Evolutionary conservation across 495 filamentous ascomycete genomes (phyloP).

Genomic region (Penicillium waksmanii): DNA sequence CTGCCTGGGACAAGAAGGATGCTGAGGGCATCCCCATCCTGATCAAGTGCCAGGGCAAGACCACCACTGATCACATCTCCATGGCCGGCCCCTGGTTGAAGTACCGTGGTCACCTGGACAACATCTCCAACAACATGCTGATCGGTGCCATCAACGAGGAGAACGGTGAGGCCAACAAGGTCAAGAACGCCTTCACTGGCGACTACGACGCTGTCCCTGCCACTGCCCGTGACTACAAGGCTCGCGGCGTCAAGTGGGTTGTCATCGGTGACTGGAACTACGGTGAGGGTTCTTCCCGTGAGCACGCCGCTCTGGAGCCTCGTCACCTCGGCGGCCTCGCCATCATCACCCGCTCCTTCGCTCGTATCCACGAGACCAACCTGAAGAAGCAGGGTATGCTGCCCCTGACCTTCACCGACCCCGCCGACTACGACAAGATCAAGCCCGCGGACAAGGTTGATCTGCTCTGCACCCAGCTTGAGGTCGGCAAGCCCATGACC

Average conservation of each 20-base stretch:
- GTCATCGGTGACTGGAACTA: constrained; percentile 99
- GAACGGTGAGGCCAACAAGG: constrained; percentile 97
- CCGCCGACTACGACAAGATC: constrained; percentile 98
- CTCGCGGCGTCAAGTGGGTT: constrained; percentile 93
- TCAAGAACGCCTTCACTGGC: constrained; percentile 87
- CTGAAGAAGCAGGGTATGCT: constrained; percentile 99
- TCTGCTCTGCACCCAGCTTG: constrained; percentile 86
- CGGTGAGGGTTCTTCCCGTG: constrained; percentile 94
- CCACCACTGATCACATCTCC: constrained; percentile 98
- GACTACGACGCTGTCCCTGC: constrained; percentile 87
- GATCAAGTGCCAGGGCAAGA: constrained; percentile 98
- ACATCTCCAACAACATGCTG: constrained; percentile 99
- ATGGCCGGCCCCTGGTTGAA: constrained; percentile 99
- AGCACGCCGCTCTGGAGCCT: constrained; percentile 97
- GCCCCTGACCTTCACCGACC: constrained; percentile 91
- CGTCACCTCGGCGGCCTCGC: constrained; percentile 96
- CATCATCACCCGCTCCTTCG: constrained; percentile 94
- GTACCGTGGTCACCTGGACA: constrained; percentile 99
- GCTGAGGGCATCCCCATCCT: constrained; percentile 85
- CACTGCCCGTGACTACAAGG: constrained; percentile 98
- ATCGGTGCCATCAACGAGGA: constrained; percentile 96
- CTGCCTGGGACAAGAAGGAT: constrained; percentile 94
- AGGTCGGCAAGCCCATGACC: constrained; percentile 92
- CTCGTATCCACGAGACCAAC: constrained; percentile 99
- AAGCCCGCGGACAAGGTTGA: constrained; percentile 90